Evolutionary conservation across 345 rosid genomes (phyloP), one percentile per base, ranked within the genome.

Genomic region (Rhodamnia rubescens): DNA sequence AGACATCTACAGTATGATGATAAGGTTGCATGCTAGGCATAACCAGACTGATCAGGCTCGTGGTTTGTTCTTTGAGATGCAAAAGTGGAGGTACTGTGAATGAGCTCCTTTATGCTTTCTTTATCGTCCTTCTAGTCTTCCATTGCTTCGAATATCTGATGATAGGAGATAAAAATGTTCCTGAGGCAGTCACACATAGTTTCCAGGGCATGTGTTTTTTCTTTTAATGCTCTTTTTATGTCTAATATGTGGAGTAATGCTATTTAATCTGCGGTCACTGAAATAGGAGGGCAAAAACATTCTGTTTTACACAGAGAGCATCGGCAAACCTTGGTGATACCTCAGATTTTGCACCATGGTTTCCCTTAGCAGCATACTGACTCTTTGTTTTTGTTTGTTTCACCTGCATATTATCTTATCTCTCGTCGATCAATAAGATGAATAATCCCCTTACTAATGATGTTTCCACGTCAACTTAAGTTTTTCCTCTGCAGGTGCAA

Each of bases 31-130:
- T 59, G 97, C 94, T 82, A 93, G 99, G 84, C 96, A 94, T 91
- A 92, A 92, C 84, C 90, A 87, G 88, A 92, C 85, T 4, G 99
- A 96, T 85, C 95, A 94, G 86, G 98, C 99, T 61, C 96, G 99
- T 21, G 99, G 99, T 22, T 91, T 96, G 87, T 95, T 96, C 89
- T 96, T 96, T 55, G 99, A 96, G 90, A 96, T 96, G 99, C 98
- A 94, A 90, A 90, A 95, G 87, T 95, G 96, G 97, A 94, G 98
- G 99, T 95, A 84, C 83, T 36, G 47, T 18, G 24, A 36, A 69
- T 69, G 47, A 18, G 47, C 69, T 83, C 53, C 53, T 55, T 29
- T 49, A 22, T 61, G 40, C 61, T n/a, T 87, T 83, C 58, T 13
- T 22, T 18, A 51, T 49, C 36, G 15, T 74, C 27, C 42, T 53